Base-by-base conservation (phyloP, 2,329 filamentous ascomycete species). In the Ceratocystis albifundus region DNA sequence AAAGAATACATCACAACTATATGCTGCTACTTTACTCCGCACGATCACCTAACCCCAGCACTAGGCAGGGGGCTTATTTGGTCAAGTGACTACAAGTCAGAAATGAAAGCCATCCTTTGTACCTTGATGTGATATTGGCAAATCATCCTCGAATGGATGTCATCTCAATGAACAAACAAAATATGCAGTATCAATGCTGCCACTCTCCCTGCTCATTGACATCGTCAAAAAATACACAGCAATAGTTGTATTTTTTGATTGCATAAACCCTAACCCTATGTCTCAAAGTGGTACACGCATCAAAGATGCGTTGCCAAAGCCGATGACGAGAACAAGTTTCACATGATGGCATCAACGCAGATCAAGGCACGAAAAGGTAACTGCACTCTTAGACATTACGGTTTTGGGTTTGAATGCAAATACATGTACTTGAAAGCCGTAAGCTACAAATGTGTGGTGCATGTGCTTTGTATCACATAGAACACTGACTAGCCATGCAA, bases 101-200 rank as follows among this genome's bases (percentile, higher is more conserved):
- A 57, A 57, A 57, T 57, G 53, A 57, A 57, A 41, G 53, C 15
- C 53, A 28, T 57, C 53, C 53, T 57, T 57, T 57, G 25, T 57
- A 57, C 53, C 53, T 28, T n/a, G 53, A n/a, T 3, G 53, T 25
- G 22, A 57, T 57, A 57, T 57, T 57, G 32, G 15, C 28, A 30
- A 57, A 17, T 41, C 12, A 17, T 41, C 12, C 36, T 15, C 20
- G 3, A 8, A 12, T 50, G 12, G 10, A 20, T 17, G 17, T 12
- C 15, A 15, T 30, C 28, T 12, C 36, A 41, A 41, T 41, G 36
- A 41, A 41, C 15, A 12, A 4, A 41, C 36, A 41, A 12, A 15
- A 15, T 12, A 15, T 41, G 12, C n/a, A n/a, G n/a, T n/a, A 1
- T 4, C 10, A 4, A 41, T 41, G 4, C 12, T 41, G 36, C 36